Evolutionary conservation across 2,329 filamentous ascomycete species (phyloP).

Genomic region (Dactylellina sp.): DNA sequence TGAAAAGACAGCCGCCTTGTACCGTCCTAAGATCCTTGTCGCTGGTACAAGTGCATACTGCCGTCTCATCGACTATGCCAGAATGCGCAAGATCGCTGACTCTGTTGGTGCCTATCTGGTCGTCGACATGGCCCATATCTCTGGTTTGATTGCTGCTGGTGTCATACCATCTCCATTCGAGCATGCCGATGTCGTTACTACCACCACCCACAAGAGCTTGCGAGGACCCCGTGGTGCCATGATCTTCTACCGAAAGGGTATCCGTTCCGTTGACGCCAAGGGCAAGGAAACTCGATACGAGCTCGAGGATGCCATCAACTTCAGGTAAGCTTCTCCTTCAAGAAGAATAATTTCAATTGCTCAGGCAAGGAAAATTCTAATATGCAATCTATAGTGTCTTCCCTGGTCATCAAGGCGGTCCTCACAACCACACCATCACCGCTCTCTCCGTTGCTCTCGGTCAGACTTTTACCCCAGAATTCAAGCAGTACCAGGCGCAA

Average conservation of each 20-base stretch:
- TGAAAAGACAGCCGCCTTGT: conserved; percentile 88
- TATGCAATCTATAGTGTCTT: conserved; percentile 74
- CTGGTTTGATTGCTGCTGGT: conserved; percentile 89
- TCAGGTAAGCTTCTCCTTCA: conserved; percentile 67
- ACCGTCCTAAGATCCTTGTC: conserved; percentile 94
- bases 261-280: conserved; percentile 89
- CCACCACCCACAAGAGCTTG: conserved; percentile 98
- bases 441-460: conserved; percentile 93
- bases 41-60: conserved; percentile 98
- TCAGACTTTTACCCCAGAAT: conserved; percentile 89
- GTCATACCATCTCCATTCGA: conserved; percentile 94
- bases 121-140: conserved; percentile 99
- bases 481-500: conserved; percentile 92
- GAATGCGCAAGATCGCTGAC: conserved; percentile 96
- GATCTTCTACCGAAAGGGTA: conserved; percentile 99
- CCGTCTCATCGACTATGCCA: conserved; percentile 93
- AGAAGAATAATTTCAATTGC: too few species aligned
- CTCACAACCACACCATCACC: conserved; percentile 99
- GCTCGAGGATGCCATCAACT: conserved; percentile 95
- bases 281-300: conserved; percentile 92
- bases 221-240: conserved; percentile 97
- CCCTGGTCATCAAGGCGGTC: conserved; percentile 97
- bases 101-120: conserved; percentile 93
- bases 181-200: conserved; percentile 95
- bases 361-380: conserved; percentile 9